A percentile compares a stretch with the other conserved stretches of the same genome.
Evolutionary conservation across 2,329 filamentous ascomycete species (phyloP).

Genomic region (Ophiostoma novo-ulmi): DNA sequence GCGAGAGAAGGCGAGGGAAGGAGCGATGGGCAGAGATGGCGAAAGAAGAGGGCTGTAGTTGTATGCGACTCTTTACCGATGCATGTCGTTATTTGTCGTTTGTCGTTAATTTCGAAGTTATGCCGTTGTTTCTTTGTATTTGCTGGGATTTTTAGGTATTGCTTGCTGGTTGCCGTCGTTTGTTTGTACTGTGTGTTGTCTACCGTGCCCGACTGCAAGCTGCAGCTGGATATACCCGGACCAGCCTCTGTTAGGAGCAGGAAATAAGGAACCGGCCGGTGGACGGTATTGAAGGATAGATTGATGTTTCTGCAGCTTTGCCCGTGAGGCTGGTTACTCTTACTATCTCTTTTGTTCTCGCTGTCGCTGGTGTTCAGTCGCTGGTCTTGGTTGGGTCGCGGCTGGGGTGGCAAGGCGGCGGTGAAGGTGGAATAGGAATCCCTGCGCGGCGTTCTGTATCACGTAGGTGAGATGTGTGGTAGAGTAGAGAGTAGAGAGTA

Average conservation of each 20-base stretch:
- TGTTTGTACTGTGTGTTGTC: not conserved
- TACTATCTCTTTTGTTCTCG: conserved; percentile 3
- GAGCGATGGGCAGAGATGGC: not conserved
- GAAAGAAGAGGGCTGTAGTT: not conserved
- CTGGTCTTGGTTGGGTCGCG: not conserved
- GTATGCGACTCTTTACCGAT: not conserved
- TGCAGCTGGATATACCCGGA: not conserved
- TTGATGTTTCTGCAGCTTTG: not conserved
- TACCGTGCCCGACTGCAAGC: not conserved
- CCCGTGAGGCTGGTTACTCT: conserved; percentile 12
- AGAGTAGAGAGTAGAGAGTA: not conserved
- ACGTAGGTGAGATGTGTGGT: not conserved
- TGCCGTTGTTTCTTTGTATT: not conserved
- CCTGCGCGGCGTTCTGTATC: conserved; percentile 10
- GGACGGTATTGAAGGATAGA: not conserved
- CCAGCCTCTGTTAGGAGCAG: not conserved
- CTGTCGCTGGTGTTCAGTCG: not conserved
- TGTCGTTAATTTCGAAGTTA: not conserved
- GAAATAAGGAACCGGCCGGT: not conserved
- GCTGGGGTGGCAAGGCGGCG: conserved; percentile 8
- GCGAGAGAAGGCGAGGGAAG: not conserved
- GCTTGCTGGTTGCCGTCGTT: not conserved
- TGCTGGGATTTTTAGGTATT: not conserved
- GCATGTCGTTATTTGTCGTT: not conserved
- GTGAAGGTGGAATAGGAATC: conserved; percentile 9